Percentiles rank a stretch among this genome's conserved stretches.
Evolutionary conservation across 1,139 yeast species (phyloP).

Genomic region (Nakaseomyces delphensis): DNA sequence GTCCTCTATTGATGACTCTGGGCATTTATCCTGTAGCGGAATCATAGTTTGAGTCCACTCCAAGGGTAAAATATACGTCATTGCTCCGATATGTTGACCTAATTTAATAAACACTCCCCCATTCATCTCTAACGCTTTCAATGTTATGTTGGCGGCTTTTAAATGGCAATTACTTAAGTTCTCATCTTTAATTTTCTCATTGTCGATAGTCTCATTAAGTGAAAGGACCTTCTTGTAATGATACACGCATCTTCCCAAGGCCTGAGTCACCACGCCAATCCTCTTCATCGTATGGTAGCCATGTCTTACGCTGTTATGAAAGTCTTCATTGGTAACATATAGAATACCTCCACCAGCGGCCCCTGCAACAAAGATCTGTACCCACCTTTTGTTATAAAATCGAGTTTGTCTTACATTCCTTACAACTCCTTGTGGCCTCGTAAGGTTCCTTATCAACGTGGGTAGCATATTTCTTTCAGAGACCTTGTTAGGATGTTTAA

Average conservation of each 20-base stretch:
- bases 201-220: slow-evolving; percentile 40
- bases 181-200: slow-evolving; percentile 41
- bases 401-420: not conserved
- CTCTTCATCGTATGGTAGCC: slow-evolving; percentile 41
- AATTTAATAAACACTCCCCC: slow-evolving; percentile 91
- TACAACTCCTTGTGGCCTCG: not conserved
- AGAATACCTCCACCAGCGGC: slow-evolving; percentile 13
- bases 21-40: slow-evolving; percentile 88
- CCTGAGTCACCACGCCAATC: slow-evolving; percentile 53
- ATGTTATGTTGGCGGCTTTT: slow-evolving; percentile 70
- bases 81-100: slow-evolving; percentile 89
- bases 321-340: slow-evolving; percentile 34
- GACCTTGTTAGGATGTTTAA: too few relatives aligned
- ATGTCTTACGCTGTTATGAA: slow-evolving; percentile 33
- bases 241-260: slow-evolving; percentile 54
- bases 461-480: too few relatives aligned
- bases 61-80: slow-evolving; percentile 78
- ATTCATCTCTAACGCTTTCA: slow-evolving; percentile 69
- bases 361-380: slow-evolving; percentile 2
- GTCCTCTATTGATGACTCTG: slow-evolving; percentile 64
- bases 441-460: slow-evolving; percentile 2
- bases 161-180: slow-evolving; percentile 60
- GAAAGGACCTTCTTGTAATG: slow-evolving; percentile 46
- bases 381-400: slow-evolving; percentile 6
- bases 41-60: slow-evolving; percentile 97